Evolutionary conservation across 2,329 filamentous ascomycete genomes (phyloP).

Genomic region (Exophiala phaeomuriformis): DNA sequence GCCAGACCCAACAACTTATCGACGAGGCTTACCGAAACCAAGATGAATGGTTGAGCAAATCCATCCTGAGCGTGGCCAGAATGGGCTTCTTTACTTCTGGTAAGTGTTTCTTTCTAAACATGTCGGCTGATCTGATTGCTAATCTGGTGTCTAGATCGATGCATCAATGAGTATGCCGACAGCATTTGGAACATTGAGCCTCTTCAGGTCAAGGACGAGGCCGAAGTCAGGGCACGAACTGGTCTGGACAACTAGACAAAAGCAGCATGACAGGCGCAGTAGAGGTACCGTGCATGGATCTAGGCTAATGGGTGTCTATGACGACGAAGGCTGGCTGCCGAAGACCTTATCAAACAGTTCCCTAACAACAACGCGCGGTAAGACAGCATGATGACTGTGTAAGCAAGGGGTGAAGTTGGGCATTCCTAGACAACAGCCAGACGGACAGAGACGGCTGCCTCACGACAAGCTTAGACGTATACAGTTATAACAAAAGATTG

Average conservation of each 20-base stretch:
- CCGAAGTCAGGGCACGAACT: conserved; percentile 22
- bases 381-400: too few species aligned
- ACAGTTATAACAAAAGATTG: too few species aligned
- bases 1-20: conserved; percentile 82
- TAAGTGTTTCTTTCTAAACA: conserved; percentile 1
- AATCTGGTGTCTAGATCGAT: conserved; percentile 54
- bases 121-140: background rate
- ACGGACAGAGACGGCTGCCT: background rate
- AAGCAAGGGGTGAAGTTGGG: too few species aligned
- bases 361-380: too few species aligned
- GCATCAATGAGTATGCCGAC: conserved; percentile 96
- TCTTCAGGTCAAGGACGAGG: conserved; percentile 43
- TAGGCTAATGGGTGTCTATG: too few species aligned
- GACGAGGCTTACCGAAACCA: conserved; percentile 88
- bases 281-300: too few species aligned
- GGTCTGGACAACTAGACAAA: conserved; percentile 20
- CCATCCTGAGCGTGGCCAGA: conserved; percentile 74
- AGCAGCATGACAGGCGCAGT: background rate
- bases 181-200: conserved; percentile 96
- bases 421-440: background rate
- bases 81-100: conserved; percentile 94
- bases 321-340: too few species aligned
- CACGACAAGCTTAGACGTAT: too few species aligned
- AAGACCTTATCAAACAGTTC: too few species aligned
- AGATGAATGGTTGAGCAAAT: conserved; percentile 87